phyloP scores from a whole-genome alignment of 345 rosid genomes.

The Mangifera indica region DNA sequence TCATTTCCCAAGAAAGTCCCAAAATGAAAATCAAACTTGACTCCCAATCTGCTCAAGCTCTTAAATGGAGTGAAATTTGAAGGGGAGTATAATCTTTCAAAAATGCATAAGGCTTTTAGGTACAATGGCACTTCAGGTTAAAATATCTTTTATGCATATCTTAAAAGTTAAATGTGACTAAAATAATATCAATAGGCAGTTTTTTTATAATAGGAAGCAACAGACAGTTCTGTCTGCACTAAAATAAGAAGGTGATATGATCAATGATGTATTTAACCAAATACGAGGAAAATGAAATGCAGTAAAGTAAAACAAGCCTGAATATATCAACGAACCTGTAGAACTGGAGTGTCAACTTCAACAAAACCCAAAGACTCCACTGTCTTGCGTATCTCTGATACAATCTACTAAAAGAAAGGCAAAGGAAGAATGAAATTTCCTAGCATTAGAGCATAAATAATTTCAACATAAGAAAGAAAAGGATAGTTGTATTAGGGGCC shows the following conservation, averaged over 20 bases:
- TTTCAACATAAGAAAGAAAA: background rate
- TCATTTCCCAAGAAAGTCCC: background rate
- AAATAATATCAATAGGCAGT: background rate
- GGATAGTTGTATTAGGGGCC: background rate
- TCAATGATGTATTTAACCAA: background rate
- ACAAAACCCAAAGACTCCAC: constrained; percentile 78
- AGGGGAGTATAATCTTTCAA: background rate
- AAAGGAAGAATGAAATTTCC: constrained; percentile 7
- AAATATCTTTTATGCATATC: background rate
- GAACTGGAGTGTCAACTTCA: constrained; percentile 97
- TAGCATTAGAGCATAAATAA: constrained; percentile 6
- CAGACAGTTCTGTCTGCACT: background rate
- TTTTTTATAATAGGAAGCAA: background rate
- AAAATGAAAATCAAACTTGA: background rate
- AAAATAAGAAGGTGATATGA: constrained; percentile 1
- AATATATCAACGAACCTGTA: constrained; percentile 66
- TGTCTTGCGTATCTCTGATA: constrained; percentile 77
- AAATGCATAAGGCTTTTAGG: background rate
- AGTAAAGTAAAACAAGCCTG: constrained; percentile 9
- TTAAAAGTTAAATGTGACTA: background rate
- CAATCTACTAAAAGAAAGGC: constrained; percentile 49
- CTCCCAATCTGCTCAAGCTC: background rate
- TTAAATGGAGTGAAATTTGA: background rate
- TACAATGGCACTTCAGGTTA: background rate
- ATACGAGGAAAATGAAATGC: background rate